A percentile compares a stretch with the other conserved stretches of the same genome.
phyloP scores from a whole-genome alignment of 805 yeast genomes.

The Saccharomycopsis sp. region DNA sequence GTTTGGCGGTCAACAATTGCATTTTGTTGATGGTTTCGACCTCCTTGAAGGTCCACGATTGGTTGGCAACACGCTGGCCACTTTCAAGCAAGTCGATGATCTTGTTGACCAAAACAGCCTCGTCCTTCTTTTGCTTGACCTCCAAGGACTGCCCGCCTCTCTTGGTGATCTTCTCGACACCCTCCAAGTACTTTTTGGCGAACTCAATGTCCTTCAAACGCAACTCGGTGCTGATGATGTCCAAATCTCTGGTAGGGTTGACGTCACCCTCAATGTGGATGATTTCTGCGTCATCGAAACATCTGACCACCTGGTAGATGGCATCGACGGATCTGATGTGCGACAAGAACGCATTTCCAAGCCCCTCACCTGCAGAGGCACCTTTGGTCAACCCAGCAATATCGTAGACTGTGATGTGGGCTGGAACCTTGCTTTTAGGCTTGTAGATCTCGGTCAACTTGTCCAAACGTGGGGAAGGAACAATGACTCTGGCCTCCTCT shows the following conservation, averaged over 20 bases:
- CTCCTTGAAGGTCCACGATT: constrained; percentile 83
- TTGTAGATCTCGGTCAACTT: constrained; percentile 64
- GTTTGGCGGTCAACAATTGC: constrained; percentile 89
- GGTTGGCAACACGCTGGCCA: constrained; percentile 85
- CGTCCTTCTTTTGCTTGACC: constrained; percentile 83
- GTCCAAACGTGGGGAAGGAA: constrained; percentile 86
- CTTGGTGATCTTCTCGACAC: constrained; percentile 68
- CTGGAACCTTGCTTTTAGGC: constrained; percentile 85
- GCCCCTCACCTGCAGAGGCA: constrained; percentile 94
- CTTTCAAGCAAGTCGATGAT: constrained; percentile 72
- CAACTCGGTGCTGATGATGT: constrained; percentile 84
- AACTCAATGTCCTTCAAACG: constrained; percentile 96
- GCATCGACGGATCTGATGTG: constrained; percentile 98
- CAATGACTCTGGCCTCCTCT: constrained; percentile 83
- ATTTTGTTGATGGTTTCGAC: constrained; percentile 83
- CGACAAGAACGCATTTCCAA: constrained; percentile 95
- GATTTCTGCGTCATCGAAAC: constrained; percentile 96
- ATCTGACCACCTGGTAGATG: constrained; percentile 93
- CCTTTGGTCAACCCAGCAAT: constrained; percentile 98
- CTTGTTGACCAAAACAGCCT: constrained; percentile 63
- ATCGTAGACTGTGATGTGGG: constrained; percentile 87
- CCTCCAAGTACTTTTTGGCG: constrained; percentile 74
- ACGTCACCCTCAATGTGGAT: constrained; percentile 97
- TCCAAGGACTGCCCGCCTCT: constrained; percentile 89
- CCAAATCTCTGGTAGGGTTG: constrained; percentile 90